phyloP scores from a whole-genome alignment of 129 eudicot genomes.

The Rutidosis leptorrhynchoides region DNA sequence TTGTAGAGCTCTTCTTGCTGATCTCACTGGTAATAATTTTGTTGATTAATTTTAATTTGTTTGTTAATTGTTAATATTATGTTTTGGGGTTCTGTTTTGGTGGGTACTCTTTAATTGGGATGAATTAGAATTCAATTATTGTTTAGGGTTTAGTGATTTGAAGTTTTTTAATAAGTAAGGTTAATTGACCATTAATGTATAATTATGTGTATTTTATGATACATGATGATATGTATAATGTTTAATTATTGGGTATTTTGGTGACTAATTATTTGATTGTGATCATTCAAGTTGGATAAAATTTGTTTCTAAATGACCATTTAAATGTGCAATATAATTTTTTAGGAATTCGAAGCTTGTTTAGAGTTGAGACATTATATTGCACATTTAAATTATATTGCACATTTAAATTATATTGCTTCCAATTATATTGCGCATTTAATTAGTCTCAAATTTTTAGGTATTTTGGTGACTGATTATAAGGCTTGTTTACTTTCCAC shows the following conservation, averaged over 20 bases:
- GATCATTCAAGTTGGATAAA: not conserved
- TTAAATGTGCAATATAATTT: not conserved
- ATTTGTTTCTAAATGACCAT: not conserved
- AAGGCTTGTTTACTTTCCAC: too few species aligned
- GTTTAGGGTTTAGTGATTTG: not conserved
- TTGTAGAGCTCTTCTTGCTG: slow-evolving; percentile 92
- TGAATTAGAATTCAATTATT: too few species aligned
- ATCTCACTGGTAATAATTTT: slow-evolving; percentile 77
- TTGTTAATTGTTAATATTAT: not conserved
- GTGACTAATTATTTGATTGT: too few species aligned
- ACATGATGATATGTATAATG: not conserved
- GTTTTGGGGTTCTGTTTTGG: not conserved
- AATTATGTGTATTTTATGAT: not conserved
- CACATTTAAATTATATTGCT: too few species aligned
- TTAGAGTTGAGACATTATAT: not conserved
- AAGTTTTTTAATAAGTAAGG: not conserved
- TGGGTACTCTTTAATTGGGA: not conserved
- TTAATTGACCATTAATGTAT: too few species aligned
- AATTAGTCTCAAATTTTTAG: too few species aligned
- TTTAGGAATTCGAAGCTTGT: not conserved
- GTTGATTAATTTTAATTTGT: not conserved
- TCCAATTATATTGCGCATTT: too few species aligned
- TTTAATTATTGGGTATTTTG: too few species aligned
- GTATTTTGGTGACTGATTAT: too few species aligned
- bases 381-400: too few species aligned